These are phyloP conservation scores for Vigna trinervia DNA, from an alignment of 306 rosid species.

Conservation along the genomic window DNA sequence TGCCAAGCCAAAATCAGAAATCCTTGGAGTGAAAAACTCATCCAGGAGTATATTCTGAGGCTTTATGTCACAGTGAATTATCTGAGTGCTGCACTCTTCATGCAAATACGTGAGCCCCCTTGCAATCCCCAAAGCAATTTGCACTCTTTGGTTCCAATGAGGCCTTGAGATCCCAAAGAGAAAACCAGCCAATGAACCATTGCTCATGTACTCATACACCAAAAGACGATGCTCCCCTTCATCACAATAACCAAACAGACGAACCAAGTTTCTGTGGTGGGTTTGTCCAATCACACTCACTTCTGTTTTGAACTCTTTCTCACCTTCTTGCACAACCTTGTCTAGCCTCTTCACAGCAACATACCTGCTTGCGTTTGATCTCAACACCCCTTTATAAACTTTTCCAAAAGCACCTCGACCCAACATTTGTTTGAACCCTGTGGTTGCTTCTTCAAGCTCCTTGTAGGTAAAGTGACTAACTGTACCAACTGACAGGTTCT, in stretches of 20 bases:
- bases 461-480: constrained; percentile 19
- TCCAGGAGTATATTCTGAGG: constrained; percentile 7
- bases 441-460: constrained; percentile 40
- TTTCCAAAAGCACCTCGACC: constrained; percentile 44
- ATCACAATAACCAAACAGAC: constrained; percentile 1
- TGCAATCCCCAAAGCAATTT: constrained; percentile 23
- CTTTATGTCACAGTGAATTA: constrained; percentile 24
- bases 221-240: constrained; percentile 22
- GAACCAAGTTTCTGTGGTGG: constrained; percentile 21
- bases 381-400: constrained; percentile 44
- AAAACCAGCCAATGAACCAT: constrained; percentile 15
- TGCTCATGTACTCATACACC: constrained; percentile 13
- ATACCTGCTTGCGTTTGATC: constrained; percentile 19
- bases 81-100: constrained; percentile 21
- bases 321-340: constrained; percentile 48
- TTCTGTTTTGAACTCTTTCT: constrained; percentile 24
- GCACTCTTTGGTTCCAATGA: constrained; percentile 25
- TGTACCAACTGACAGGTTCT: background rate
- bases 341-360: constrained; percentile 61
- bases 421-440: constrained; percentile 41
- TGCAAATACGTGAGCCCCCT: constrained; percentile 1
- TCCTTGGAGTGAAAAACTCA: constrained; percentile 19
- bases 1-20: constrained; percentile 45
- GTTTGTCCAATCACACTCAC: constrained; percentile 20
- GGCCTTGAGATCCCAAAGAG: constrained; percentile 31